phyloP scores from a whole-genome alignment of 352 stramenopile genomes.

The Phytophthora megakarya region DNA sequence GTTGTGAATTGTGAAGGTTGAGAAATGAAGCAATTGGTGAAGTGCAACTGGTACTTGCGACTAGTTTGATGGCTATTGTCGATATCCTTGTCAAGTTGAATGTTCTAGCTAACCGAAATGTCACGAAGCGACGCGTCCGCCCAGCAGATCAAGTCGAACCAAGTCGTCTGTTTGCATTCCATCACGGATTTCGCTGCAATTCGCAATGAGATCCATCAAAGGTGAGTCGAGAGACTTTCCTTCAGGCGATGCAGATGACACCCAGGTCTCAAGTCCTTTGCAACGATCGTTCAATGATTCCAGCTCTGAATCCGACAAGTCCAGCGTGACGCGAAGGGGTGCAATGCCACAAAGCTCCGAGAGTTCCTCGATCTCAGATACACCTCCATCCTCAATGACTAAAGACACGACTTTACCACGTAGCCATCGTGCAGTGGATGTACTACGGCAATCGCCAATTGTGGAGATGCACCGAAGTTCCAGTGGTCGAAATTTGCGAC shows the following conservation, averaged over 20 bases:
- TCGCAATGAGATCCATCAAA: constrained; percentile 11
- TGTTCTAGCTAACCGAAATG: constrained; percentile 13
- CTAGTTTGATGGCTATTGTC: no score
- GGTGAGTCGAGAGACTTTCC: constrained; percentile 4
- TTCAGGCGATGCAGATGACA: not conserved
- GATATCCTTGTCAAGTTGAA: not conserved
- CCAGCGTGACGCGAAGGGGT: constrained; percentile 21
- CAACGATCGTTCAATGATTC: constrained; percentile 8
- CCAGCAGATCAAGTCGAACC: constrained; percentile 9
- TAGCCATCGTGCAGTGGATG: constrained; percentile 34
- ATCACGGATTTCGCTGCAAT: not conserved
- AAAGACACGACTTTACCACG: constrained; percentile 9
- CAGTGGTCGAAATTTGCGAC: constrained; percentile 52
- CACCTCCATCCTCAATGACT: not conserved
- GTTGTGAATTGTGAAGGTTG: no score
- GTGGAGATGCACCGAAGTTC: constrained; percentile 58
- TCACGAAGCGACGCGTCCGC: constrained; percentile 21
- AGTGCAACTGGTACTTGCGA: no score
- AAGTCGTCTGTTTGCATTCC: not conserved
- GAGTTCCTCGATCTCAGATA: constrained; percentile 7
- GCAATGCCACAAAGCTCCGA: constrained; percentile 16
- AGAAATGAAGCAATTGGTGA: no score
- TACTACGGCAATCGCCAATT: constrained; percentile 28
- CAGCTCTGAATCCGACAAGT: constrained; percentile 17
- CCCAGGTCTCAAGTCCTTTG: constrained; percentile 7